Percentiles rank a stretch among this genome's conserved stretches.
phyloP scores from a whole-genome alignment of 169 alveolate genomes.

The Plasmodium billcollinsi region DNA sequence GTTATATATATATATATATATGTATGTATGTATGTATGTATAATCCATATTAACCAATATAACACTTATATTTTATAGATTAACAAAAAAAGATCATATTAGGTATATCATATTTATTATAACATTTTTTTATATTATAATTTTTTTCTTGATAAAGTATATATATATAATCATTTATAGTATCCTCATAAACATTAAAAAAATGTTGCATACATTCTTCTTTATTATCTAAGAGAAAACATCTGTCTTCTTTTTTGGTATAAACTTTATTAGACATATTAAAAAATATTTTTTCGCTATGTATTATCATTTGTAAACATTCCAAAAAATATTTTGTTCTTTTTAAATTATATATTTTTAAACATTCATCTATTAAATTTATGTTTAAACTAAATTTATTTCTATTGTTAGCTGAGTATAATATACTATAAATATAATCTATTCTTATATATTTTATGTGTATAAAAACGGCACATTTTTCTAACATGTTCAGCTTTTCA shows the following conservation, averaged over 20 bases:
- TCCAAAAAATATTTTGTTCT: constrained; percentile 30
- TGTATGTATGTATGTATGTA: too few species aligned
- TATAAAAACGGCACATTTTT: constrained; percentile 21
- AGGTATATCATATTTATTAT: constrained; percentile 34
- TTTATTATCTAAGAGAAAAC: constrained; percentile 46
- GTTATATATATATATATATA: too few species aligned
- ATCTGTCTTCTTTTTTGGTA: neutral
- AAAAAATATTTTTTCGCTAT: constrained; percentile 30
- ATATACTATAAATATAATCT: constrained; percentile 25
- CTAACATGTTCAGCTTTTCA: constrained; percentile 29
- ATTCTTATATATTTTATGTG: constrained; percentile 28
- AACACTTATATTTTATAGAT: too few species aligned
- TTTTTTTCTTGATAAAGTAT: constrained; percentile 43
- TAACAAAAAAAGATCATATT: constrained; percentile 15
- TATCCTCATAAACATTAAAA: constrained; percentile 34
- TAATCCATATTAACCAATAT: too few species aligned
- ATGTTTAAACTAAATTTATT: constrained; percentile 22
- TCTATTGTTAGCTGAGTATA: constrained; percentile 56
- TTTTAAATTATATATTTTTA: constrained; percentile 20
- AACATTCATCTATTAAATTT: constrained; percentile 34
- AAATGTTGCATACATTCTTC: constrained; percentile 20
- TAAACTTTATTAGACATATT: constrained; percentile 29
- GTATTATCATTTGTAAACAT: constrained; percentile 25
- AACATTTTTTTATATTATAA: constrained; percentile 31
- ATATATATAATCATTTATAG: constrained; percentile 43